Evolutionary conservation across 2,329 filamentous ascomycete species (phyloP).

Genomic region (Ascochyta pisi): DNA sequence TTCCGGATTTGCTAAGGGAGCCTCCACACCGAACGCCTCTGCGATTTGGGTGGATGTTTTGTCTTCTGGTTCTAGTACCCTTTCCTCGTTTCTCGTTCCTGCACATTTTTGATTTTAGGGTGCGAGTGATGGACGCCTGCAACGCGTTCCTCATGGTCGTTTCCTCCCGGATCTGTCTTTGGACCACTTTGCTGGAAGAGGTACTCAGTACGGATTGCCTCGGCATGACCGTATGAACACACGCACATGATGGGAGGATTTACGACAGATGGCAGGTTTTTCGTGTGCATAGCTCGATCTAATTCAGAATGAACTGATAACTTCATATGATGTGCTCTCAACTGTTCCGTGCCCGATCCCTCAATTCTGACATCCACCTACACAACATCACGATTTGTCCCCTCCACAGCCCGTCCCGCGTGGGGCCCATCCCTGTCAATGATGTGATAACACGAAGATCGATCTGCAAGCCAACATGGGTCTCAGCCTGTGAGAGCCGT

Average conservation of each 20-base stretch:
- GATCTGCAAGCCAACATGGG: conserved; percentile 1
- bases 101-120: conserved; percentile 20
- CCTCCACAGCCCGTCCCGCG: neutral
- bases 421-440: conserved; percentile 19
- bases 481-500: conserved; percentile 8
- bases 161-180: conserved; percentile 4
- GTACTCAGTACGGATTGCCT: conserved; percentile 30
- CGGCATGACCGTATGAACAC: conserved; percentile 32
- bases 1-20: conserved; percentile 32
- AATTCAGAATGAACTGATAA: conserved; percentile 35
- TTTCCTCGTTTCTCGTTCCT: conserved; percentile 22
- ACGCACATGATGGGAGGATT: conserved; percentile 27
- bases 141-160: conserved; percentile 17
- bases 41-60: conserved; percentile 28
- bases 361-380: neutral
- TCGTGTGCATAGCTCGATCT: conserved; percentile 43
- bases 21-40: conserved; percentile 27
- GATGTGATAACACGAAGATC: conserved; percentile 21
- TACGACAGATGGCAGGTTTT: conserved; percentile 28
- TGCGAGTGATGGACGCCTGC: conserved; percentile 10
- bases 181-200: conserved; percentile 9
- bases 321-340: conserved; percentile 12
- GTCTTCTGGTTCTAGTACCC: conserved; percentile 17
- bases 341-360: neutral
- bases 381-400: neutral